A percentile compares a stretch with the other conserved stretches of the same genome.
phyloP scores from a whole-genome alignment of 2,329 filamentous ascomycete species.

The Phialemoniopsis sp. region DNA sequence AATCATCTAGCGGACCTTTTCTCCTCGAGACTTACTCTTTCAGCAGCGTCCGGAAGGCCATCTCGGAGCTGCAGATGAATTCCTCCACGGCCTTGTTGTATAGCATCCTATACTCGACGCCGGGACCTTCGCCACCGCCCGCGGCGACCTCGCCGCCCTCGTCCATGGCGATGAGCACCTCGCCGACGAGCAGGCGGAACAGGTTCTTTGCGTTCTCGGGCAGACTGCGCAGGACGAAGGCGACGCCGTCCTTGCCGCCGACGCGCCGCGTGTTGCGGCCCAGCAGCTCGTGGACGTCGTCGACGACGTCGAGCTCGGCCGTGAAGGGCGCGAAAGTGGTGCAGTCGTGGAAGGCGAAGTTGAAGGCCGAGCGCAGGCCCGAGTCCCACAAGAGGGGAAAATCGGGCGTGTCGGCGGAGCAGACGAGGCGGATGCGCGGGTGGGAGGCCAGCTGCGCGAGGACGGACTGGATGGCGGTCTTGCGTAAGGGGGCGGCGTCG shows the following conservation, averaged over 20 bases:
- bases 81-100: conserved; percentile 96
- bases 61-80: conserved; percentile 94
- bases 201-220: conserved; percentile 89
- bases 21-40: conserved; percentile 65
- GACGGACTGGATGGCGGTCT: conserved; percentile 62
- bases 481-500: conserved; percentile 74
- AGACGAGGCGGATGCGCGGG: conserved; percentile 66
- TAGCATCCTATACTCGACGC: conserved; percentile 83
- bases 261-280: conserved; percentile 75
- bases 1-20: too few relatives aligned
- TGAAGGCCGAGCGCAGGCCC: conserved; percentile 74
- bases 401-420: conserved; percentile 82
- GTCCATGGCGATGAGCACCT: conserved; percentile 70
- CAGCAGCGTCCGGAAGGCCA: conserved; percentile 87
- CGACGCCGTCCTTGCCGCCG: conserved; percentile 86
- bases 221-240: conserved; percentile 83
- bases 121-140: conserved; percentile 52
- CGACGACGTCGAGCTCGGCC: conserved; percentile 77
- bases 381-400: conserved; percentile 90
- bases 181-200: conserved; percentile 79
- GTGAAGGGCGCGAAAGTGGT: conserved; percentile 78
- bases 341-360: conserved; percentile 88
- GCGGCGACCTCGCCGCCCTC: conserved; percentile 45
- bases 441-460: conserved; percentile 75
- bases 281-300: conserved; percentile 84